Evolutionary conservation across 192 early-diverging fungal genomes (phyloP).

Genomic region (Gorgonomyces haynaldii): DNA sequence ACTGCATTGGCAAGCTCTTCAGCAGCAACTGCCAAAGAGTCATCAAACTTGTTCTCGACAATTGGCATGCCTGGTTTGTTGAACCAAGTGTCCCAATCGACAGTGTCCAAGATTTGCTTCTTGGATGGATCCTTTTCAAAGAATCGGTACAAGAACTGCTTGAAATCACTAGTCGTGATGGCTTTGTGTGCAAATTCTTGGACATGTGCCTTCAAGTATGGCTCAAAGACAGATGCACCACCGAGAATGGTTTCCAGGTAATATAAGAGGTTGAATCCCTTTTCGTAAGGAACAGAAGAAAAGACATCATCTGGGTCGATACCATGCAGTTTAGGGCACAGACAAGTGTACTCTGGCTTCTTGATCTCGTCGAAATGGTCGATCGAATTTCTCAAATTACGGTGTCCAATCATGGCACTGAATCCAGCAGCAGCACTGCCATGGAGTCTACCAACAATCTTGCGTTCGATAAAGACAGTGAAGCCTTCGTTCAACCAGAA

Average conservation of each 20-base stretch:
- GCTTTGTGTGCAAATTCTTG: slow-evolving; percentile 72
- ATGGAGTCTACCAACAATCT: slow-evolving; percentile 67
- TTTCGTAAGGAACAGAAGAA: slow-evolving; percentile 53
- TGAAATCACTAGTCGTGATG: slow-evolving; percentile 84
- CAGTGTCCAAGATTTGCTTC: slow-evolving; percentile 55
- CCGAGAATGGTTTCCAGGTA: slow-evolving; percentile 84
- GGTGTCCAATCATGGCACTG: slow-evolving; percentile 71
- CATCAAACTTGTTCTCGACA: slow-evolving; percentile 73
- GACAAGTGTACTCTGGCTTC: slow-evolving; percentile 28
- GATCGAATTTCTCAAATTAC: slow-evolving; percentile 52
- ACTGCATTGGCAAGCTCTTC: slow-evolving; percentile 62
- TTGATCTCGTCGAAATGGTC: slow-evolving; percentile 27
- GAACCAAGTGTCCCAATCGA: slow-evolving; percentile 92
- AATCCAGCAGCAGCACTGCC: slow-evolving; percentile 74
- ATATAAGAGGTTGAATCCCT: slow-evolving; percentile 90
- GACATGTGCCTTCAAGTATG: slow-evolving; percentile 72
- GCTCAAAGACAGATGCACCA: slow-evolving; percentile 73
- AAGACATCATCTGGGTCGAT: slow-evolving; percentile 73
- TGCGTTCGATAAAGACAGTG: slow-evolving; percentile 87
- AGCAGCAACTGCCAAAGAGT: slow-evolving; percentile 70
- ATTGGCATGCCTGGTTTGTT: slow-evolving; percentile 81
- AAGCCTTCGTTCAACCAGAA: slow-evolving; percentile 96
- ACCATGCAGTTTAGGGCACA: slow-evolving; percentile 61
- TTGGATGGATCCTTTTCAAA: slow-evolving; percentile 60
- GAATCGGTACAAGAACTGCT: slow-evolving; percentile 65